phyloP scores from a whole-genome alignment of 129 eudicot genomes.

The Tagetes patula region DNA sequence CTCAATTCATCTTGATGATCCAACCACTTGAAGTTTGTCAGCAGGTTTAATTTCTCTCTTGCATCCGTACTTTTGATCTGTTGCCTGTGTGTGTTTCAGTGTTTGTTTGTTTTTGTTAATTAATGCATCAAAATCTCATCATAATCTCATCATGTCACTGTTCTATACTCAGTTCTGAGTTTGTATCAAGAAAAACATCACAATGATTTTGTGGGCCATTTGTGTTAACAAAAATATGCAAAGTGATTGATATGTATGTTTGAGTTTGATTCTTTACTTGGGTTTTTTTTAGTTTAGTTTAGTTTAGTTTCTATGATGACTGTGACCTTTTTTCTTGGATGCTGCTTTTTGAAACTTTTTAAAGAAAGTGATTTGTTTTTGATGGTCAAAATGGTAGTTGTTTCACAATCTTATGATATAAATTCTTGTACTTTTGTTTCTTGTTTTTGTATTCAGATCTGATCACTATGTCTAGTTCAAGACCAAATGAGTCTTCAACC shows the following conservation, averaged over 20 bases:
- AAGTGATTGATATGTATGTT: background rate
- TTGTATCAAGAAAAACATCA: constrained; percentile 3
- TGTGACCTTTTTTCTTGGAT: constrained; percentile 27
- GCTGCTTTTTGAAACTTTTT: constrained; percentile 22
- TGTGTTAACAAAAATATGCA: constrained; percentile 9
- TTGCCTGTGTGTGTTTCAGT: constrained; percentile 3
- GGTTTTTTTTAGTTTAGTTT: constrained; percentile 5
- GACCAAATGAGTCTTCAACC: constrained; percentile 57
- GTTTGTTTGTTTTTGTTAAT: constrained; percentile 5
- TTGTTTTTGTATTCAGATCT: constrained; percentile 33
- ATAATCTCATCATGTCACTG: too few relatives aligned
- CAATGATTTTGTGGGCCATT: constrained; percentile 32
- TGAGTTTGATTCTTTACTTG: too few relatives aligned
- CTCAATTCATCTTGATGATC: constrained; percentile 30
- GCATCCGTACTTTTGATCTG: constrained; percentile 23
- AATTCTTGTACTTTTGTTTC: background rate
- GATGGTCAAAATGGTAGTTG: background rate
- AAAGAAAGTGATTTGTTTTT: constrained; percentile 6
- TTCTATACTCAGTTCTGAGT: background rate
- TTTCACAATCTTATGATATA: background rate
- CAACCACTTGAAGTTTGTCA: constrained; percentile 5
- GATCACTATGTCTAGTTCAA: constrained; percentile 65
- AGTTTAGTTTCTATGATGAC: background rate
- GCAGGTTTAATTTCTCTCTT: background rate
- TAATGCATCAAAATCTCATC: background rate